These are phyloP conservation scores for Dactylis glomerata DNA, from an alignment of 176 grass and related monocot genomes.

Conservation along the genomic window DNA sequence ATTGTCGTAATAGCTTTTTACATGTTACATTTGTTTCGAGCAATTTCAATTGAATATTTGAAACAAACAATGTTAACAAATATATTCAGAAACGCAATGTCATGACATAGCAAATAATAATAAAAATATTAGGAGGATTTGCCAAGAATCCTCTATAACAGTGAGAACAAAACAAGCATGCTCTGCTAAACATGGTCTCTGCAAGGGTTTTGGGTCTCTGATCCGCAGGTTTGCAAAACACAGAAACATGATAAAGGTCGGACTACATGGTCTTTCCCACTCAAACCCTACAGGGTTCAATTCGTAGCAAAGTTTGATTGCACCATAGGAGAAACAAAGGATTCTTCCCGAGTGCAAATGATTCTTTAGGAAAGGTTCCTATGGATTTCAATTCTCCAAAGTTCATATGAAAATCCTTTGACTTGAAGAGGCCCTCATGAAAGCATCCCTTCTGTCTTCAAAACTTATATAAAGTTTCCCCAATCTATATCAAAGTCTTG, in stretches of 20 bases:
- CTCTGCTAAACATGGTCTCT: background rate
- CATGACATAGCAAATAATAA: background rate
- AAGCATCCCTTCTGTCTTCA: background rate
- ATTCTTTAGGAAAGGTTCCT: background rate
- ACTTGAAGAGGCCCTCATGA: background rate
- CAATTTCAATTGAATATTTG: background rate
- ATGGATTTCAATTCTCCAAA: background rate
- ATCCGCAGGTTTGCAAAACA: background rate
- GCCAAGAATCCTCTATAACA: background rate
- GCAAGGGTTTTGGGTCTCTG: background rate
- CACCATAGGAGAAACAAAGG: background rate
- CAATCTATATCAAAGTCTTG: too few species aligned
- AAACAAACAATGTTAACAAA: background rate
- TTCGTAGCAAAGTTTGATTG: background rate
- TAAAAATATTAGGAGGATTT: background rate
- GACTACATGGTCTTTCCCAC: background rate
- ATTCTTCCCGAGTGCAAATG: background rate
- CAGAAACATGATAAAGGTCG: background rate
- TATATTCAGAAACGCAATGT: background rate
- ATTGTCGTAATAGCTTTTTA: background rate
- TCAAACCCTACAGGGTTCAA: background rate
- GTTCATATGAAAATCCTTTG: background rate
- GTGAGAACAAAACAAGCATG: background rate
- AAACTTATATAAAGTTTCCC: background rate
- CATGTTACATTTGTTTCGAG: background rate